Base-by-base conservation (phyloP, 352 stramenopile genomes). In the Phytophthora agathidicida region DNA sequence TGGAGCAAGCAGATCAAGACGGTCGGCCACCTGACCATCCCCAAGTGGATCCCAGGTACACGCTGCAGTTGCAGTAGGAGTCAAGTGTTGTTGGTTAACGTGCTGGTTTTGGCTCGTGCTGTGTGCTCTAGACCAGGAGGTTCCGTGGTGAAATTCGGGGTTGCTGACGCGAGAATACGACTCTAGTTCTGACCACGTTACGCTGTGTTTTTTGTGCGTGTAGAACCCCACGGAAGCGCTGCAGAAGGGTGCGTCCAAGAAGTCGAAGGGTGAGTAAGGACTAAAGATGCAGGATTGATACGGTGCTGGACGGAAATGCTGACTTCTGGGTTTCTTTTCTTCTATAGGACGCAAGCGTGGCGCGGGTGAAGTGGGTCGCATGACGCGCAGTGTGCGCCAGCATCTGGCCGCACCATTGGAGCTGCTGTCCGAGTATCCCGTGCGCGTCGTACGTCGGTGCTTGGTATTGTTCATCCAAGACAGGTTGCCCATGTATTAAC, bases 381-480 rank as follows among this genome's bases (percentile, higher is more conserved):
- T 93, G 81, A 93, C 83, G 7, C 70, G 83, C 20, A 91, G 81
- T 57, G 83, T 93, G 35, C 83, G 83, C 3, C 83, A 93, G 65
- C 83, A 93, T 50, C 50, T 93, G 36, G 79, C 85, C 30, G 81
- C 81, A 19, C 83, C 83, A 19, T 67, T 93, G 22, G 83, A 93
- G 51, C 65, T 93, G 41, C 57, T 91, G 33, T 71, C 73, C 14
- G 83, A 93, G 54, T 79, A 85, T 39, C 77, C 82, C 7, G 37
- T 68, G 28, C 59, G 66, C 13, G 60, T 83, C 7, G 82, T 90
- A 65, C 43, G 75, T 77, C 4, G 3, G 7, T 9, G 2, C 11
- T 23, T 26, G 10, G 13, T 43, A 45, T 28, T 43, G 31, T 14
- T 20, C 4, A 6, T 9, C 44, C 5, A 55, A 1, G 4, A 23